A percentile compares a stretch with the other conserved stretches of the same genome.
Evolutionary conservation across 2,329 filamentous ascomycete species (phyloP).

Genomic region (Colletotrichum tropicicola): DNA sequence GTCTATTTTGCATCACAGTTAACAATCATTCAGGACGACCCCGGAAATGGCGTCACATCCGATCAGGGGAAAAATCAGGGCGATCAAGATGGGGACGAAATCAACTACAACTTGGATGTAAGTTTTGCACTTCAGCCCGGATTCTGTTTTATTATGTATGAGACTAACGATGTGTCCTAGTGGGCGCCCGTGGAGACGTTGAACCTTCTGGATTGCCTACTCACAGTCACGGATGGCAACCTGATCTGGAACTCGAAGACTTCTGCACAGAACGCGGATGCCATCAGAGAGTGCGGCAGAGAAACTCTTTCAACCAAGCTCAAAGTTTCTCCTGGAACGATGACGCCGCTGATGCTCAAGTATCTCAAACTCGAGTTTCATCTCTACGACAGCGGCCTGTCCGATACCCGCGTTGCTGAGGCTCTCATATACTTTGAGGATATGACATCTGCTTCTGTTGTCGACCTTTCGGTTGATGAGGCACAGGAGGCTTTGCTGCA

Average conservation of each 20-base stretch:
- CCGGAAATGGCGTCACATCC: no score
- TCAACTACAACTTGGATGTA: no score
- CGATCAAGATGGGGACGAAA: no score
- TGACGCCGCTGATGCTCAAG: not conserved
- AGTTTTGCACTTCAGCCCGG: no score
- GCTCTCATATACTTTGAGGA: not conserved
- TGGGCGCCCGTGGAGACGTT: no score
- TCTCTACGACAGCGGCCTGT: not conserved
- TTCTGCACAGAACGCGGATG: not conserved
- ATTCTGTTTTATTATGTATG: no score
- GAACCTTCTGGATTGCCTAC: not conserved
- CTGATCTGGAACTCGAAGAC: not conserved
- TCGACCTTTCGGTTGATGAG: not conserved
- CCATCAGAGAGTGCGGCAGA: not conserved
- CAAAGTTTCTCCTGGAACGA: not conserved
- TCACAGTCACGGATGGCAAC: not conserved
- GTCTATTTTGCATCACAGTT: no score
- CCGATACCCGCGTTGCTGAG: not conserved
- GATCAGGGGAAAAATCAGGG: no score
- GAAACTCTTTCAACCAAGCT: not conserved
- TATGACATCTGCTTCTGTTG: not conserved
- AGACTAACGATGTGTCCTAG: no score
- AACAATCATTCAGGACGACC: no score
- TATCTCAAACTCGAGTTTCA: not conserved
- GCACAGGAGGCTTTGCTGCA: not conserved